Conservation (phyloP, 2,329 filamentous ascomycete genomes). For the Nemania bipapillata region DNA sequence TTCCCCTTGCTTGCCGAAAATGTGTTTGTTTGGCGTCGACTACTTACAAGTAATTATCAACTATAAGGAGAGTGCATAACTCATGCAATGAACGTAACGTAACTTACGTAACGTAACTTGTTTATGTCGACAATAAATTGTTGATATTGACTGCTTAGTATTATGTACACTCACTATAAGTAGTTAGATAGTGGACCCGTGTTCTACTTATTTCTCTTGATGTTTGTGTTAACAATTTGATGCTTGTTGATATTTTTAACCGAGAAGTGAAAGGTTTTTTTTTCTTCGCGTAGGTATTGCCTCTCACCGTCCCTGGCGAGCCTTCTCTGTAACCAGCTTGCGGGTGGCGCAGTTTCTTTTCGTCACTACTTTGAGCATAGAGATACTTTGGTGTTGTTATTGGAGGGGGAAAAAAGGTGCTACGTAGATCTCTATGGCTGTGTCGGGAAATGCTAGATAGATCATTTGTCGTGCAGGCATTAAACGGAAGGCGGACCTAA, state of each 20-base stretch:
- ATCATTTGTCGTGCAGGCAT: conserved; percentile 7
- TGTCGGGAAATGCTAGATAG: neutral
- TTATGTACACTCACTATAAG: neutral
- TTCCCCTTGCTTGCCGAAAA: neutral
- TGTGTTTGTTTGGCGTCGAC: neutral
- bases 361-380: neutral
- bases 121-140: neutral
- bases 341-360: neutral
- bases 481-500: conserved; percentile 6
- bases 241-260: neutral
- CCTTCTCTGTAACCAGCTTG: neutral
- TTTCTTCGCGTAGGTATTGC: neutral
- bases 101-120: conserved; percentile 11
- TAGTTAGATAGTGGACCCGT: neutral
- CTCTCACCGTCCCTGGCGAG: neutral
- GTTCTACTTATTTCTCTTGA: neutral
- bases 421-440: conserved; percentile 17
- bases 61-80: neutral
- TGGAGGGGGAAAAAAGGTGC: neutral
- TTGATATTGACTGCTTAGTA: neutral
- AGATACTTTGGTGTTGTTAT: neutral
- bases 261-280: neutral
- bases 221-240: neutral
- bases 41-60: neutral
- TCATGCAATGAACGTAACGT: conserved; percentile 10